Conservation (phyloP, 2,329 filamentous ascomycete species). For the Alternaria triticina region DNA sequence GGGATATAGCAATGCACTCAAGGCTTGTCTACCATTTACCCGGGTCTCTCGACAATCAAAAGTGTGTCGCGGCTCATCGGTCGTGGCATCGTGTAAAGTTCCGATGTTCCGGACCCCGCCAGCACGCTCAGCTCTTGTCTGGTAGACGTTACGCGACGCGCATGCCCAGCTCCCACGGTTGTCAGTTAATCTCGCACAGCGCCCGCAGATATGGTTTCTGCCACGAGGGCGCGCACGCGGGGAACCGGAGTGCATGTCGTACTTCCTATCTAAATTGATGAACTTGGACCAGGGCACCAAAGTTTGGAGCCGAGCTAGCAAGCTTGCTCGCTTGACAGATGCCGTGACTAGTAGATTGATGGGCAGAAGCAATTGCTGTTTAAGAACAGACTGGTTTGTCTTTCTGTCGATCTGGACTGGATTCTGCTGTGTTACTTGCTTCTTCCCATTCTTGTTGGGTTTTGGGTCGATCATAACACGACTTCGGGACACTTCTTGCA, state of each 20-base stretch:
- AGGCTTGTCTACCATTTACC: slow-evolving; percentile 15
- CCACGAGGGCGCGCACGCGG: slow-evolving; percentile 25
- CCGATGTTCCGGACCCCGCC: slow-evolving; percentile 3
- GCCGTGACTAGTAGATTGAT: slow-evolving; percentile 19
- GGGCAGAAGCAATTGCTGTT: slow-evolving; percentile 14
- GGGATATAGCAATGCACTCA: not conserved
- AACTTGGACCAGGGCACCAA: not conserved
- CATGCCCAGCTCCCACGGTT: no score
- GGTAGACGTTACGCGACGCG: no score
- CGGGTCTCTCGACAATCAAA: slow-evolving; percentile 3
- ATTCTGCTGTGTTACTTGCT: not conserved
- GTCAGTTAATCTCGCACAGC: slow-evolving; percentile 3
- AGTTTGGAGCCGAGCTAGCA: slow-evolving; percentile 2
- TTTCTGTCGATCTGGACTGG: not conserved
- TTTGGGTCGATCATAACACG: no score
- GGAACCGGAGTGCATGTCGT: slow-evolving; percentile 20
- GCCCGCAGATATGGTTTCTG: slow-evolving; percentile 9
- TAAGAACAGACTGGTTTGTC: slow-evolving; percentile 14
- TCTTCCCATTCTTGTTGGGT: not conserved
- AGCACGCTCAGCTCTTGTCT: no score
- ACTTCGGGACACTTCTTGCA: not conserved
- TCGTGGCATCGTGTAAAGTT: not conserved
- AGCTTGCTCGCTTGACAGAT: no score
- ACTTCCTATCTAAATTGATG: slow-evolving; percentile 18
- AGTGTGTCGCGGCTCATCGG: not conserved